phyloP scores from a whole-genome alignment of 345 rosid species.

The Cardamine occulta region DNA sequence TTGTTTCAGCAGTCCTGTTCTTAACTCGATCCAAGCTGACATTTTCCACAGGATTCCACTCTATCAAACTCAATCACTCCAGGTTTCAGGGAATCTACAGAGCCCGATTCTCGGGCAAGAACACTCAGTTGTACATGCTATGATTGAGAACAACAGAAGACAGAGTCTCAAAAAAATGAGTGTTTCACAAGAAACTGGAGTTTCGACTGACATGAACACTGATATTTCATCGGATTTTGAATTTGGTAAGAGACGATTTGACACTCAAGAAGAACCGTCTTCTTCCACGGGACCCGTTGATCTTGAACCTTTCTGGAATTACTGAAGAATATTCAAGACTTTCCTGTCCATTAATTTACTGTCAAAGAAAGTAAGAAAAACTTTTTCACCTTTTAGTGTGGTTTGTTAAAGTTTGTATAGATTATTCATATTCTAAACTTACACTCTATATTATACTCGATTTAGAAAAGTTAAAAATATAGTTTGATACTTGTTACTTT shows the following conservation, averaged over 20 bases:
- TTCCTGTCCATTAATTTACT: conserved; percentile 6
- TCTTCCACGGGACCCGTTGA: conserved; percentile 56
- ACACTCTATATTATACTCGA: conserved; percentile 25
- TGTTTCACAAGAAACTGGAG: conserved; percentile 66
- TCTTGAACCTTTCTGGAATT: conserved; percentile 75
- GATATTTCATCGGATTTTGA: conserved; percentile 63
- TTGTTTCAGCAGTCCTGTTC: conserved; percentile 45
- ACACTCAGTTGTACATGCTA: conserved; percentile 55
- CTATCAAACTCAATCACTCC: conserved; percentile 45
- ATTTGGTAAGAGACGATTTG: conserved; percentile 50
- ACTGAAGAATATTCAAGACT: conserved; percentile 44
- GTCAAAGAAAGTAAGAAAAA: conserved; percentile 35
- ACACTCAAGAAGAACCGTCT: conserved; percentile 55
- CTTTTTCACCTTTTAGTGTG: conserved; percentile 37
- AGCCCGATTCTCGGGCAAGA: conserved; percentile 51
- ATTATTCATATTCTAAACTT: conserved; percentile 27
- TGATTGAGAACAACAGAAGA: conserved; percentile 54
- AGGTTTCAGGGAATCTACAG: conserved; percentile 43
- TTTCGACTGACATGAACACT: conserved; percentile 45
- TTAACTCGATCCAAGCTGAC: conserved; percentile 46
- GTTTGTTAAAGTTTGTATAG: conserved; percentile 42
- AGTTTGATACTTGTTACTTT: conserved; percentile 20
- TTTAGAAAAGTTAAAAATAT: conserved; percentile 2
- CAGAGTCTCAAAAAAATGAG: conserved; percentile 57
- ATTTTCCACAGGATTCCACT: conserved; percentile 44